These are phyloP conservation scores for Plasmodium malariae DNA, from an alignment of 169 alveolate genomes.

Conservation along the genomic window DNA sequence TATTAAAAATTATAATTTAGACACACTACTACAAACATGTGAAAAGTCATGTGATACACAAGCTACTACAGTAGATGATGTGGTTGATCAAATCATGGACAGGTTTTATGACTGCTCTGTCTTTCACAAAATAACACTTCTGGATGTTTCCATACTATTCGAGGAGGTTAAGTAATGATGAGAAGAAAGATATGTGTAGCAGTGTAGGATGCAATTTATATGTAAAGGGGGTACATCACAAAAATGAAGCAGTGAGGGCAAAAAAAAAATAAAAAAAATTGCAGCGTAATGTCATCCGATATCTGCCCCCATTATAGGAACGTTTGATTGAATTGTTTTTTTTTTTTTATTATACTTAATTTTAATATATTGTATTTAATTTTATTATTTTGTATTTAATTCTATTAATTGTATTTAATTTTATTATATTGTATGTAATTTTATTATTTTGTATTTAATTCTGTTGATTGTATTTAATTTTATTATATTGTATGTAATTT, in stretches of 20 bases:
- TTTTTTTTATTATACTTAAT: too few species aligned
- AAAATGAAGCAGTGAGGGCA: not conserved
- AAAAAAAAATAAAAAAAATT: too few species aligned
- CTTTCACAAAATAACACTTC: conserved; percentile 80
- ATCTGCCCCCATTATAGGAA: not conserved
- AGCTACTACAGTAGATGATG: conserved; percentile 60
- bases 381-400: too few species aligned
- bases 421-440: too few species aligned
- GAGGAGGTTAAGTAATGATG: not conserved
- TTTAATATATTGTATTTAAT: too few species aligned
- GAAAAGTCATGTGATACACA: conserved; percentile 6
- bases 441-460: too few species aligned
- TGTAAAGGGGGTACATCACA: too few species aligned
- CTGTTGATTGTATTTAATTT: too few species aligned
- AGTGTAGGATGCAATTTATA: not conserved
- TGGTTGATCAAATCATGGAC: conserved; percentile 80
- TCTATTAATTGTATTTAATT: not conserved
- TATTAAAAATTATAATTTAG: conserved; percentile 76
- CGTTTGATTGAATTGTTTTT: not conserved
- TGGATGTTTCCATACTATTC: conserved; percentile 76
- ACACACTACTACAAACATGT: conserved; percentile 43
- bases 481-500: too few species aligned
- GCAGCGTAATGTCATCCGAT: not conserved
- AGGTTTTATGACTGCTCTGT: conserved; percentile 83
- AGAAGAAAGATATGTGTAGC: not conserved